phyloP scores from a whole-genome alignment of 768 basidiomycete genomes.

The Chlorophyllum brunneum region DNA sequence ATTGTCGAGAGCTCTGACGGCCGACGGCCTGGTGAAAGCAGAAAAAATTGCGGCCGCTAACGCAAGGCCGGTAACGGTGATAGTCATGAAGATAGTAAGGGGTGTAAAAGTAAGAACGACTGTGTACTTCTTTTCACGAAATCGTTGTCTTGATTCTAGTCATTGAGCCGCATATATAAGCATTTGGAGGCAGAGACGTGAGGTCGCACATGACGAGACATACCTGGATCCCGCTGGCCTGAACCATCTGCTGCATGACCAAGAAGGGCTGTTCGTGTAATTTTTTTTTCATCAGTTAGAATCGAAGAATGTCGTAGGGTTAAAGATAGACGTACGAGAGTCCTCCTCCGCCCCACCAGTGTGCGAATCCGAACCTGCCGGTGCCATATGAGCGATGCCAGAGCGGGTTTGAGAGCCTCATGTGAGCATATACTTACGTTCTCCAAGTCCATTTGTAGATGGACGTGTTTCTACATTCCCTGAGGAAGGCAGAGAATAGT shows the following conservation, averaged over 20 bases:
- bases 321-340: slow-evolving; percentile 7
- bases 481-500: neutral
- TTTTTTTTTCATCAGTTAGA: neutral
- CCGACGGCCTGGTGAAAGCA: neutral
- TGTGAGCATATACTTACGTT: slow-evolving; percentile 1
- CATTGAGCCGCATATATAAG: neutral
- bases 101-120: slow-evolving; percentile 21
- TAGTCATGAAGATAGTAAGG: slow-evolving; percentile 18
- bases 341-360: neutral
- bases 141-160: neutral
- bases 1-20: slow-evolving; percentile 8
- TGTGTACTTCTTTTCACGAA: slow-evolving; percentile 9
- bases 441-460: neutral
- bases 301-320: neutral
- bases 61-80: slow-evolving; percentile 16
- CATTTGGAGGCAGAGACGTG: neutral
- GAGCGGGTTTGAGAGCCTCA: neutral
- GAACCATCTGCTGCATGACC: neutral
- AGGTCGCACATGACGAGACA: neutral
- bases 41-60: slow-evolving; percentile 12
- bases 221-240: neutral
- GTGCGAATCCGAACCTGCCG: neutral
- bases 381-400: neutral
- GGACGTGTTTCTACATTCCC: neutral
- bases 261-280: slow-evolving; percentile 2